Base-by-base conservation (phyloP, 2,329 filamentous ascomycete species). In the Dactylellina leptospora region DNA sequence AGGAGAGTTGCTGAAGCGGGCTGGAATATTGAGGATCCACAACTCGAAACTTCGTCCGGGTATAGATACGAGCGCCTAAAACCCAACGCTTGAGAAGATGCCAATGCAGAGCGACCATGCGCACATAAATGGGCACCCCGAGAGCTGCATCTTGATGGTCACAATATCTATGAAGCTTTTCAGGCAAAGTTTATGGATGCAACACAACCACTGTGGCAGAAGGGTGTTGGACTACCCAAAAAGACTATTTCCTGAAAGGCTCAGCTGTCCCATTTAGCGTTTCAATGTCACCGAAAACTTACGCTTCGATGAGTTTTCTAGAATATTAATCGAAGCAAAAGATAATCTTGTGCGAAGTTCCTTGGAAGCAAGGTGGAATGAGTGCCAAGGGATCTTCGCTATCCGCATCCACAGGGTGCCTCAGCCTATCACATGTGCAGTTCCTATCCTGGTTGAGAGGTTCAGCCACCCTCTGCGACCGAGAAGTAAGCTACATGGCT, bases 11-110 rank as follows among this genome's bases (percentile, higher is more conserved):
- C 75, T 66, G 78, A 78, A 30, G 80, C 76, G 28, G 89, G 89
- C 0, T 93, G 90, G 90, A 85, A 92, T 79, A 75, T 90, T 48
- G 81, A 86, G 62, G 83, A 82, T 54, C 83, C 83, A 38, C 88
- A 86, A 4, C 80, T 93, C 75, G 89, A 92, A 81, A 92, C 88
- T 16, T 82, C 81, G 68, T 81, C 84, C 48, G 86, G 85, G 9
- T 77, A 76, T 72, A 74, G 75, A 61, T 72, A 72, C 44, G 55
- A 80, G 82, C 22, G 83, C 83, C 78, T 82, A 82, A 36, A 79
- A 79, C 70, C 54, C 50, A 48, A 56, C 68, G 69, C 54, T 38
- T 71, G 66, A 73, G 48, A 50, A 18, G 13, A 13, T 6, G 13
- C 30, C 6, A 33, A 13, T n/a, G n/a, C n/a, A n/a, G n/a, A n/a